Evolutionary conservation across 176 grass and related monocot species (phyloP).

Genomic region (Areca catechu): DNA sequence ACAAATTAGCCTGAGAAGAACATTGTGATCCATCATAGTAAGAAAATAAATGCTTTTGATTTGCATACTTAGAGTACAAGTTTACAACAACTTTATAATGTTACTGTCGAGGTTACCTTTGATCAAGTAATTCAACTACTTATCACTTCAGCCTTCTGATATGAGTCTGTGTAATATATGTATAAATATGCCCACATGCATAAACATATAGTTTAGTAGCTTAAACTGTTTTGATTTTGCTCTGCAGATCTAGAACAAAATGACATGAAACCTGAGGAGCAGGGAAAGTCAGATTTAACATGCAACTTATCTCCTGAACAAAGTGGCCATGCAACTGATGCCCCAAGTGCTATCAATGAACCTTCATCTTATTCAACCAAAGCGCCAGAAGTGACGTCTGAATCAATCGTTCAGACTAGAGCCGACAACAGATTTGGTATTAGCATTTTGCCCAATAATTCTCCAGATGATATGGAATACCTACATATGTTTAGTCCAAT

Average conservation of each 20-base stretch:
- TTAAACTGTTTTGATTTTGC: too few relatives aligned
- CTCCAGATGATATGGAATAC: constrained; percentile 1
- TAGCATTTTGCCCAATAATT: constrained; percentile 4
- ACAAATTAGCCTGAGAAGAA: too few relatives aligned
- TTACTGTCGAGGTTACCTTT: too few relatives aligned
- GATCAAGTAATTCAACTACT: too few relatives aligned
- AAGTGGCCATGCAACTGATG: constrained; percentile 18
- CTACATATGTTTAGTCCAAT: background rate
- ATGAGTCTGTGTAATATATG: too few relatives aligned
- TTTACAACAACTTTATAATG: too few relatives aligned
- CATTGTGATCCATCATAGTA: too few relatives aligned
- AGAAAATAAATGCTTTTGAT: too few relatives aligned
- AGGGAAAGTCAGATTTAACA: background rate
- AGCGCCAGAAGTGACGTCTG: constrained; percentile 5
- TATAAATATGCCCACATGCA: too few relatives aligned
- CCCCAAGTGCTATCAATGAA: constrained; percentile 11
- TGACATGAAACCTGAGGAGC: background rate
- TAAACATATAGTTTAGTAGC: too few relatives aligned
- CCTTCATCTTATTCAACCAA: constrained; percentile 6
- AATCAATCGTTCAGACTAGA: constrained; percentile 14
- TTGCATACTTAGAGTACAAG: too few relatives aligned
- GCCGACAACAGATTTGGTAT: background rate
- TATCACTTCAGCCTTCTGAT: too few relatives aligned
- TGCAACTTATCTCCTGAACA: background rate
- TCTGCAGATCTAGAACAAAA: background rate